A percentile compares a stretch with the other conserved stretches of the same genome.
Conservation (phyloP, 768 basidiomycete genomes). For the Glaciozyma antarctica region DNA sequence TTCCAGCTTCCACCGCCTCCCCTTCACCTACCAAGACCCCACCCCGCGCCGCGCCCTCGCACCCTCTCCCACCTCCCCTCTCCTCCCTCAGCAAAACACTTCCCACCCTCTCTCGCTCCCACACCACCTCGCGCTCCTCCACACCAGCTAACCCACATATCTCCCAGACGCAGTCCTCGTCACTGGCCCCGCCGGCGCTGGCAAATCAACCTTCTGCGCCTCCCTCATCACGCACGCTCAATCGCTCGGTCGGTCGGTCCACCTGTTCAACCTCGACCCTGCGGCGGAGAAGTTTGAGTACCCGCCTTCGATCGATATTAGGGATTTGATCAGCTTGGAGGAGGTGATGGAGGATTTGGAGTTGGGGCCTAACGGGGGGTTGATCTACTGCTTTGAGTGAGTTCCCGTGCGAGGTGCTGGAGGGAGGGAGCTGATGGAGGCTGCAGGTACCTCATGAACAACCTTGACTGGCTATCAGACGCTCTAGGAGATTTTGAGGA, state of each 20-base stretch:
- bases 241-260: slow-evolving; percentile 67
- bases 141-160: neutral
- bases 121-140: neutral
- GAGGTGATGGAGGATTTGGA: slow-evolving; percentile 94
- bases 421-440: neutral
- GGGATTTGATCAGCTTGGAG: slow-evolving; percentile 78
- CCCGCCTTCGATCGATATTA: slow-evolving; percentile 85
- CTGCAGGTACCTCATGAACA: slow-evolving; percentile 80
- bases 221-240: slow-evolving; percentile 82
- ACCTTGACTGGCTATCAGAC: slow-evolving; percentile 98
- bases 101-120: no score
- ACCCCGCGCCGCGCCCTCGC: no score
- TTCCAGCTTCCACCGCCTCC: no score
- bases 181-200: slow-evolving; percentile 88
- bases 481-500: slow-evolving; percentile 89
- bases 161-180: slow-evolving; percentile 30
- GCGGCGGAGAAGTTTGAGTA: slow-evolving; percentile 90
- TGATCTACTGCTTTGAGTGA: slow-evolving; percentile 99
- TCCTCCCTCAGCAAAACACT: no score
- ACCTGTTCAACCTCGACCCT: slow-evolving; percentile 95
- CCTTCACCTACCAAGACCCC: no score
- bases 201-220: slow-evolving; percentile 87
- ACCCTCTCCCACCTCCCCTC: no score
- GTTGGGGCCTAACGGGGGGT: slow-evolving; percentile 92
- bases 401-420: slow-evolving; percentile 38